Conservation (phyloP, 106 monocot species). For the Iris macrosiphon region DNA sequence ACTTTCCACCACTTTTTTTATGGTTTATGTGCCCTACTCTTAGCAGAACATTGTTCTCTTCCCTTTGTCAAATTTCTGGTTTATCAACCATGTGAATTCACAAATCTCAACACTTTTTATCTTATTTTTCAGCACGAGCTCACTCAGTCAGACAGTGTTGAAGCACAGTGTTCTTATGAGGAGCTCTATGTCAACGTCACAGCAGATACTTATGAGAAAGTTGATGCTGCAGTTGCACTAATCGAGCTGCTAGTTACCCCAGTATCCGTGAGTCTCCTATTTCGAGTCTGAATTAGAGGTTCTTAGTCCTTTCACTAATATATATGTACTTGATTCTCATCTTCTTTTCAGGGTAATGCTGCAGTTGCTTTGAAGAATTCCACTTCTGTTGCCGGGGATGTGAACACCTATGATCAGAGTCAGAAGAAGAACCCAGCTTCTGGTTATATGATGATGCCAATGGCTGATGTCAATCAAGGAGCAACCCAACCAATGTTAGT, state of each 20-base stretch:
- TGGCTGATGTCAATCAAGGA: conserved; percentile 12
- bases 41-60: too few species aligned
- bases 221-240: conserved; percentile 83
- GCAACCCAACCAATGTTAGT: conserved; percentile 12
- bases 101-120: too few species aligned
- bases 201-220: conserved; percentile 88
- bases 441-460: conserved; percentile 4
- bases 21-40: too few species aligned
- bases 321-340: background rate
- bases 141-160: conserved; percentile 50
- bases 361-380: conserved; percentile 22
- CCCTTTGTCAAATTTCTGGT: too few species aligned
- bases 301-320: background rate
- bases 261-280: conserved; percentile 46
- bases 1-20: too few species aligned
- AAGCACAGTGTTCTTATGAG: conserved; percentile 47
- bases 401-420: background rate
- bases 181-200: conserved; percentile 65
- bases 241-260: conserved; percentile 74
- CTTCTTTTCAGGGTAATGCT: conserved; percentile 32
- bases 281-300: background rate
- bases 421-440: conserved; percentile 10
- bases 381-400: conserved; percentile 6
- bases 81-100: too few species aligned
- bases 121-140: conserved; percentile 73